phyloP scores from a whole-genome alignment of 495 filamentous ascomycete species.

The Hyaloscypha finlandica region DNA sequence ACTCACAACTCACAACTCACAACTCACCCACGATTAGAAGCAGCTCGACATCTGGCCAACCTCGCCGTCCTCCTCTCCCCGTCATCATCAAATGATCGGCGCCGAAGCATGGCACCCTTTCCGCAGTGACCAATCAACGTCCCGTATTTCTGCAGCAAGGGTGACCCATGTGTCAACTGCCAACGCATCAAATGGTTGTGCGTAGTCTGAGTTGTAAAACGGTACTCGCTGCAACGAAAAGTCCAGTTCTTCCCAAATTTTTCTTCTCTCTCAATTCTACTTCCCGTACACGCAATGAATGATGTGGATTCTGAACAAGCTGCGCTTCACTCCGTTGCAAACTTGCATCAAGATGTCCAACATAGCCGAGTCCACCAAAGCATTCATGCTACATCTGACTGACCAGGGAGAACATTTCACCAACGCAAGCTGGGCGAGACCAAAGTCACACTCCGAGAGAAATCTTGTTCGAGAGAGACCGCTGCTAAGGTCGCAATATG shows the following conservation, averaged over 20 bases:
- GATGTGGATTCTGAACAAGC: background rate
- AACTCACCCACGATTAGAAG: background rate
- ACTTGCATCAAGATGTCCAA: background rate
- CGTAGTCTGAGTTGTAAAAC: constrained; percentile 32
- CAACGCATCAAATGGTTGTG: constrained; percentile 46
- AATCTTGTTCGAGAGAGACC: background rate
- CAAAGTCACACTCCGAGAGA: background rate
- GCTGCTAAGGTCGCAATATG: background rate
- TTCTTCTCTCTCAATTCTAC: background rate
- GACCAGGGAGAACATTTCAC: background rate
- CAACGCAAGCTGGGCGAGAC: background rate
- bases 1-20: no score
- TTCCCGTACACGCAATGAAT: background rate
- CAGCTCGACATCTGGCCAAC: background rate
- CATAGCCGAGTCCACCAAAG: background rate
- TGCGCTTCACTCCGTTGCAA: background rate
- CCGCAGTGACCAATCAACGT: background rate
- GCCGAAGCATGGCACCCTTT: background rate
- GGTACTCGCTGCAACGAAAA: constrained; percentile 14
- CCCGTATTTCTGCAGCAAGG: constrained; percentile 6
- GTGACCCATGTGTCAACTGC: constrained; percentile 23
- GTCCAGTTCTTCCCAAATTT: constrained; percentile 6
- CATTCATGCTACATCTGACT: background rate
- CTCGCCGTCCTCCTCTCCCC: background rate
- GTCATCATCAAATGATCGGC: constrained; percentile 15